Base-by-base conservation (phyloP, 331 rosid genomes). In the Cydonia oblonga region DNA sequence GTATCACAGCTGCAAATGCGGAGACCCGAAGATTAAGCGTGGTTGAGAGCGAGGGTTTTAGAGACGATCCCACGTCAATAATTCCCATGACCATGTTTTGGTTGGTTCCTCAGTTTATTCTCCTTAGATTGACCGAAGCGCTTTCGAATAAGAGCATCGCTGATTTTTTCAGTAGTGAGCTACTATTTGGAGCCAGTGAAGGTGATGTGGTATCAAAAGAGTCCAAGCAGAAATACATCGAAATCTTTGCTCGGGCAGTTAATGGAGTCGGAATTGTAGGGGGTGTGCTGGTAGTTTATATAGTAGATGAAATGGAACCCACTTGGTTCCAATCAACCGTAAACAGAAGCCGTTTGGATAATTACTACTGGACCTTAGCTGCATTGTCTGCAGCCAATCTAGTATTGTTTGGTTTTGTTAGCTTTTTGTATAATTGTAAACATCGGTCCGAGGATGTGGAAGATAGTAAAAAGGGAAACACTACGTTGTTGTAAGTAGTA, bases 41-140 rank as follows among this genome's bases (percentile, higher is more conserved):
- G 38, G 70, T 77, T 7, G 32, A 9, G 9, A 71, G 51, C 4
- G 75, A 75, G 44, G 72, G 65, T n/a, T 61, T 75, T 19, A 26
- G 60, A 16, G 61, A 78, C 25, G 54, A 70, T 35, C 69, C 59
- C 1, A 25, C 51, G 1, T 67, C 38, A 3, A 60, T 0, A 66
- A 57, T 75, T 44, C 69, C 83, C 11, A 78, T 82, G 83, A 66
- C 40, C 57, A 51, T 83, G 75, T 83, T 80, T 20, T 83, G 84
- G 82, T 18, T 83, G 70, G 20, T 82, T 15, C 86, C 81, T 0
- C 83, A 82, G 52, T 78, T 26, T 71, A 26, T 74, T n/a, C 72
- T 82, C 3, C 75, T 82, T 2, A 78, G 80, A 15, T 33, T 40
- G 6, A 9, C 59, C 18, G 75, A 72, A 22, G 53, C n/a, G 51